phyloP scores from a whole-genome alignment of 352 stramenopile genomes.

The Globisporangium canariense region DNA sequence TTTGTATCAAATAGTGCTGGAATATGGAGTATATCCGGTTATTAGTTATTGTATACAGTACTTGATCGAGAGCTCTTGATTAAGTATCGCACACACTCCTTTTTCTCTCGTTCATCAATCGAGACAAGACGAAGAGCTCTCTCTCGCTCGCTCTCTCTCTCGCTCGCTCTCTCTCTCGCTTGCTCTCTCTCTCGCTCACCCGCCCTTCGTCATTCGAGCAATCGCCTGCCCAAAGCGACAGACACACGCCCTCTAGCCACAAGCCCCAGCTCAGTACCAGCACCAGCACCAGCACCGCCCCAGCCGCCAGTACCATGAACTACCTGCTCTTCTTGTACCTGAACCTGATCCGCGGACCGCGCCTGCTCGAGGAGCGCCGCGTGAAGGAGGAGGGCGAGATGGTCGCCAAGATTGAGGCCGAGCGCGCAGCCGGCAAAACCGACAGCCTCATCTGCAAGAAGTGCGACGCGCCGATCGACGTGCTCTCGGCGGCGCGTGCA shows the following conservation, averaged over 20 bases:
- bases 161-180: neutral
- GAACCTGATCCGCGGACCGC: conserved; percentile 65
- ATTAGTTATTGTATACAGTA: too few species aligned
- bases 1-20: too few species aligned
- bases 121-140: neutral
- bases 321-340: conserved; percentile 77
- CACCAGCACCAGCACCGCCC: neutral
- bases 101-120: neutral
- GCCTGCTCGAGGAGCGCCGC: conserved; percentile 36
- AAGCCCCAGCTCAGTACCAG: neutral
- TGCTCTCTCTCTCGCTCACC: neutral
- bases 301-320: conserved; percentile 44
- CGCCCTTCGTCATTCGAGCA: neutral
- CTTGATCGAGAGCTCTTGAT: too few species aligned
- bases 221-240: conserved; percentile 10
- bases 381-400: conserved; percentile 33
- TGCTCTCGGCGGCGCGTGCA: conserved; percentile 27
- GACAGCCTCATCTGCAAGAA: conserved; percentile 65
- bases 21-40: too few species aligned
- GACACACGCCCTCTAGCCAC: neutral
- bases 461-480: conserved; percentile 52
- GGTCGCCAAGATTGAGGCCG: conserved; percentile 12
- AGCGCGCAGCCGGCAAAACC: conserved; percentile 52
- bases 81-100: neutral
- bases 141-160: neutral